A percentile compares a stretch with the other conserved stretches of the same genome.
phyloP scores from a whole-genome alignment of 371 early-diverging fungal genomes.

The Mucor racemosus region DNA sequence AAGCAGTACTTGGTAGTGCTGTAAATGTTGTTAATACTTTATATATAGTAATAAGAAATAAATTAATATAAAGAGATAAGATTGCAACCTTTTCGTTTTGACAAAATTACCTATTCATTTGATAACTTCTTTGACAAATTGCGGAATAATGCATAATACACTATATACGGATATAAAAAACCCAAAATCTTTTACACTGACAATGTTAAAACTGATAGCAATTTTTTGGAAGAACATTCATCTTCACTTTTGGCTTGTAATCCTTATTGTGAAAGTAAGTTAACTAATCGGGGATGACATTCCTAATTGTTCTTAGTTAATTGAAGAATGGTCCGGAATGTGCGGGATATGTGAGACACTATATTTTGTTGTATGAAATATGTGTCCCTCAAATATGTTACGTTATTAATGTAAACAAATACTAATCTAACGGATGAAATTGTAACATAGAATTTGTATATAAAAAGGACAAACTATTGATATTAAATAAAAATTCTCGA shows the following conservation, averaged over 20 bases:
- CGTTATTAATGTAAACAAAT: too few relatives aligned
- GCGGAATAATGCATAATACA: neutral
- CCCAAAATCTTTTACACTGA: neutral
- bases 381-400: too few relatives aligned
- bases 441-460: too few relatives aligned
- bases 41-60: neutral
- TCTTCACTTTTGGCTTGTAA: neutral
- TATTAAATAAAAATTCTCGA: too few relatives aligned
- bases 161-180: neutral
- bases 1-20: neutral
- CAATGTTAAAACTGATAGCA: neutral
- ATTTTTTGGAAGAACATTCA: neutral
- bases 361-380: too few relatives aligned
- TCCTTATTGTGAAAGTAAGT: too few relatives aligned
- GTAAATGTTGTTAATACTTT: neutral
- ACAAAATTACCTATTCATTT: neutral
- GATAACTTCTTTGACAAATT: neutral
- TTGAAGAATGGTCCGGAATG: too few relatives aligned
- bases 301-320: too few relatives aligned
- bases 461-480: too few relatives aligned
- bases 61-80: conserved; percentile 10
- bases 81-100: neutral
- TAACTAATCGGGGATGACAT: too few relatives aligned
- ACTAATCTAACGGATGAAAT: too few relatives aligned
- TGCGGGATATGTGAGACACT: too few relatives aligned